These are phyloP conservation scores for Dimargaris xerosporica DNA, from an alignment of 192 early-diverging fungal genomes.

Conservation along the genomic window DNA sequence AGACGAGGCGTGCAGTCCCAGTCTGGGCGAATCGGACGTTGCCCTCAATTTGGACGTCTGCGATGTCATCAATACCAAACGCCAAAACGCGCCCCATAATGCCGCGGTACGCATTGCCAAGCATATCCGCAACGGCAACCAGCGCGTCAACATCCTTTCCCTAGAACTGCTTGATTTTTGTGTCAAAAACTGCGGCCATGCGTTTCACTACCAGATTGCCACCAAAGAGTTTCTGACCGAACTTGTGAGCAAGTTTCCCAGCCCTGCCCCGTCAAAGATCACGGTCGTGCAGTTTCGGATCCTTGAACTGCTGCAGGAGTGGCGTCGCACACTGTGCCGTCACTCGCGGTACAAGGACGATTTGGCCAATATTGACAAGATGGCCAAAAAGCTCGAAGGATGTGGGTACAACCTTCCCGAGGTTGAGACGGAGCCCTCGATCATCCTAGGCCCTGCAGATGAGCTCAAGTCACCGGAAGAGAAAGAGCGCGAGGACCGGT, in stretches of 20 bases:
- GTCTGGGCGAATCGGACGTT: constrained; percentile 58
- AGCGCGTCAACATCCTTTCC: constrained; percentile 23
- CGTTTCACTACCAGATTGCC: constrained; percentile 90
- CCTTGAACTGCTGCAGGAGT: constrained; percentile 84
- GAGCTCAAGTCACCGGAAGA: constrained; percentile 81
- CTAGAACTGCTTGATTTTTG: constrained; percentile 82
- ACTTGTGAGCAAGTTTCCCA: constrained; percentile 85
- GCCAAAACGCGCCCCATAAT: constrained; percentile 31
- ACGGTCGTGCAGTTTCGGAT: constrained; percentile 73
- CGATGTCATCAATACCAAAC: constrained; percentile 85
- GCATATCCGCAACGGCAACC: constrained; percentile 28
- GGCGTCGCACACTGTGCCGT: constrained; percentile 78
- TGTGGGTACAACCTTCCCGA: constrained; percentile 52
- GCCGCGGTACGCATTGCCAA: constrained; percentile 12
- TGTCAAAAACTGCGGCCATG: constrained; percentile 97
- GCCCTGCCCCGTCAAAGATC: constrained; percentile 48
- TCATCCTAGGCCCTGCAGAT: constrained; percentile 29
- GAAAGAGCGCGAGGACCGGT: constrained; percentile 85
- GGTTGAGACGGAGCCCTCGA: constrained; percentile 21
- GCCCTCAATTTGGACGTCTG: constrained; percentile 88
- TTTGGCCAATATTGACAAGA: constrained; percentile 85
- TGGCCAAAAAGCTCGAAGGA: constrained; percentile 75
- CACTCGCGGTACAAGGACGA: constrained; percentile 87
- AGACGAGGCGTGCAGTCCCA: constrained; percentile 67
- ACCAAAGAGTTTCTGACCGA: constrained; percentile 96